phyloP scores from a whole-genome alignment of 331 rosid species.

The Malus hybrid region DNA sequence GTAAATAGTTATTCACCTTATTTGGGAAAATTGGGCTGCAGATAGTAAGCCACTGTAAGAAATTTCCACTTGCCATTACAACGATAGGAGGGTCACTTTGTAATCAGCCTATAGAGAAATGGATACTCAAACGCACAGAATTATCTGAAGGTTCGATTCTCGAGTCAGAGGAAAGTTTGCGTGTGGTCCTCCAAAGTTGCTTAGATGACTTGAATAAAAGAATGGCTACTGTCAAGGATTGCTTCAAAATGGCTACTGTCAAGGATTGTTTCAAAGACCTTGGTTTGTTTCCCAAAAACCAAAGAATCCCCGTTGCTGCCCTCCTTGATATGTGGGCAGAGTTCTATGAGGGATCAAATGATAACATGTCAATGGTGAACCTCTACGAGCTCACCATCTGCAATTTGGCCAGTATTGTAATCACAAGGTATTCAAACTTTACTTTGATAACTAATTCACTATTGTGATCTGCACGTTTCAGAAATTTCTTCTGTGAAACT shows the following conservation, averaged over 20 bases:
- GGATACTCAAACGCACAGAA: slow-evolving; percentile 5
- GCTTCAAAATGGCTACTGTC: neutral
- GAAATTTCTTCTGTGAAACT: neutral
- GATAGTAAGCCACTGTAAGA: slow-evolving; percentile 39
- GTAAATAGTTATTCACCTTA: neutral
- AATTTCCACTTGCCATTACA: slow-evolving; percentile 37
- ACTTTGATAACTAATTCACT: neutral
- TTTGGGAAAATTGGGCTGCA: slow-evolving; percentile 7
- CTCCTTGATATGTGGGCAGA: slow-evolving; percentile 62
- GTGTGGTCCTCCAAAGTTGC: slow-evolving; percentile 21
- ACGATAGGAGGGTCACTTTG: slow-evolving; percentile 27
- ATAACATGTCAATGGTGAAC: neutral
- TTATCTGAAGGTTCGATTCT: slow-evolving; percentile 27
- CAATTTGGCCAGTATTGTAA: slow-evolving; percentile 32
- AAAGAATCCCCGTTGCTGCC: slow-evolving; percentile 43
- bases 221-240: neutral
- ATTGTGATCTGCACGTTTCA: neutral
- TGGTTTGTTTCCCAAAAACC: slow-evolving; percentile 37
- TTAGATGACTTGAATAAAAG: slow-evolving; percentile 20
- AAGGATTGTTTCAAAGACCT: neutral
- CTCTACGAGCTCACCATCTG: slow-evolving; percentile 20
- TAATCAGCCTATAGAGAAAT: neutral
- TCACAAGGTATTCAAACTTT: slow-evolving; percentile 23
- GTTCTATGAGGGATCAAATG: slow-evolving; percentile 1
- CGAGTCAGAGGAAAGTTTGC: slow-evolving; percentile 5